Evolutionary conservation across 768 basidiomycete species (phyloP).

Genomic region (Imleria badia): DNA sequence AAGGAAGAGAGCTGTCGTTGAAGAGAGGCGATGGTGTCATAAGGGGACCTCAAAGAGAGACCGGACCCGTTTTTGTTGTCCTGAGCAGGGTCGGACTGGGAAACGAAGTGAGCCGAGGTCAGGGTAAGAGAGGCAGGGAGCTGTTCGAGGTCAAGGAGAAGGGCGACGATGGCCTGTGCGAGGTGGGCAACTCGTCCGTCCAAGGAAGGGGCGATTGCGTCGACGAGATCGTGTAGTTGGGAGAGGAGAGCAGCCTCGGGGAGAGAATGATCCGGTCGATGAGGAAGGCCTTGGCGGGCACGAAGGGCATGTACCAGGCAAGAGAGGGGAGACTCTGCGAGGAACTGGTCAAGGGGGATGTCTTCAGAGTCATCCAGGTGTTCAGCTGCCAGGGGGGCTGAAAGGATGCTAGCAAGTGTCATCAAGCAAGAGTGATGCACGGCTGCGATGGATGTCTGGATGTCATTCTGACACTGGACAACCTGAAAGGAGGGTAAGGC

Average conservation of each 20-base stretch:
- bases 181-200: constrained; percentile 56
- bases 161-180: constrained; percentile 64
- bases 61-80: not conserved
- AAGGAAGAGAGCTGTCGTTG: constrained; percentile 68
- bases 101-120: constrained; percentile 13
- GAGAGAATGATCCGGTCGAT: constrained; percentile 30
- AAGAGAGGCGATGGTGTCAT: constrained; percentile 58
- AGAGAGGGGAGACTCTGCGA: constrained; percentile 18
- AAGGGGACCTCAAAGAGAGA: constrained; percentile 8
- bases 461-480: constrained; percentile 46
- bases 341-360: constrained; percentile 27
- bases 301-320: constrained; percentile 21
- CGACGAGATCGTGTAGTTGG: constrained; percentile 59
- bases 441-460: constrained; percentile 69
- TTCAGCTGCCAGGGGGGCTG: constrained; percentile 6
- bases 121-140: constrained; percentile 41
- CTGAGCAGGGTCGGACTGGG: constrained; percentile 9
- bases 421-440: constrained; percentile 75
- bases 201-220: constrained; percentile 44
- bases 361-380: constrained; percentile 57
- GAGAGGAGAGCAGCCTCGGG: constrained; percentile 53
- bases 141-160: constrained; percentile 67
- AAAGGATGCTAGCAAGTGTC: constrained; percentile 70
- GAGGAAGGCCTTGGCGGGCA: constrained; percentile 8
- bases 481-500: constrained; percentile 3